Evolutionary conservation across 2,329 filamentous ascomycete species (phyloP).

Genomic region (Cylindrodendrum hubeiense): DNA sequence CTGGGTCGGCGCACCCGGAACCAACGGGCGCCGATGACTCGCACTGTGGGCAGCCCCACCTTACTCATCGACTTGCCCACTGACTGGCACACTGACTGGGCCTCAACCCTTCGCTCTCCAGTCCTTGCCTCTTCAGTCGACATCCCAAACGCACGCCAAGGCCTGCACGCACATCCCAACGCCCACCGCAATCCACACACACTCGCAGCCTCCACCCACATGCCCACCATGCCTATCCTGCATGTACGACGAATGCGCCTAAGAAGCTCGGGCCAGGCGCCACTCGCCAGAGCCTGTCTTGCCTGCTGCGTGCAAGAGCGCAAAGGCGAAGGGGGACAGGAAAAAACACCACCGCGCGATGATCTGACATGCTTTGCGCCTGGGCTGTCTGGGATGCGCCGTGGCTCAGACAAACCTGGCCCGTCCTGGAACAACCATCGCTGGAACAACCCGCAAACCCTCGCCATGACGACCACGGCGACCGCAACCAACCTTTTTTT

Average conservation of each 20-base stretch:
- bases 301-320: no score
- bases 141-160: not conserved
- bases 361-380: constrained; percentile 34
- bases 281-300: no score
- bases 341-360: constrained; percentile 28
- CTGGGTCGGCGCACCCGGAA: not conserved
- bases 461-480: not conserved
- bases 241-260: constrained; percentile 6
- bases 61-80: not conserved
- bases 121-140: no score
- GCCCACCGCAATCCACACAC: not conserved
- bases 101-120: not conserved
- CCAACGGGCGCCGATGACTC: not conserved
- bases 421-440: not conserved
- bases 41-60: not conserved
- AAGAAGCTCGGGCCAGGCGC: constrained; percentile 2
- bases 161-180: not conserved
- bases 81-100: not conserved
- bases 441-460: not conserved
- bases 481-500: constrained; percentile 4
- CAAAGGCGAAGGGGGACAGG: not conserved
- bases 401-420: not conserved
- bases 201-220: not conserved
- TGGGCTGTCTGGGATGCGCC: not conserved
- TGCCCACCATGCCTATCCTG: not conserved